Conservation (phyloP, 768 basidiomycete species). For the Lentinula detonsa region DNA sequence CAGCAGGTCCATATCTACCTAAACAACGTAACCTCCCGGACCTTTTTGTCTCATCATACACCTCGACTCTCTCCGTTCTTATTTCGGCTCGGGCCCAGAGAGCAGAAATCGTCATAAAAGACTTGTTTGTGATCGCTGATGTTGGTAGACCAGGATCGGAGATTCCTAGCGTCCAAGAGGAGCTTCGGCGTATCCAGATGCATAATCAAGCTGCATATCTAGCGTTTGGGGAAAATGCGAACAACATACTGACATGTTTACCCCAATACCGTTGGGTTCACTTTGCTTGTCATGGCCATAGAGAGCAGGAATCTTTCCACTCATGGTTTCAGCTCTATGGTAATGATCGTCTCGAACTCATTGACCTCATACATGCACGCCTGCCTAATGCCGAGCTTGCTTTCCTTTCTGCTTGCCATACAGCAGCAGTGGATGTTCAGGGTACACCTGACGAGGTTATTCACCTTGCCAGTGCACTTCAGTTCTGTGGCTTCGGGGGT, state of each 20-base stretch:
- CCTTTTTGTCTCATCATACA: constrained; percentile 23
- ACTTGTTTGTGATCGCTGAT: no score
- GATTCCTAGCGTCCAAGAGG: no score
- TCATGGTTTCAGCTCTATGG: constrained; percentile 11
- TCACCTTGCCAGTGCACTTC: constrained; percentile 28
- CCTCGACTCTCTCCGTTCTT: constrained; percentile 21
- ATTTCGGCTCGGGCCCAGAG: constrained; percentile 8
- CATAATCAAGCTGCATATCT: no score
- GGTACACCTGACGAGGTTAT: constrained; percentile 24
- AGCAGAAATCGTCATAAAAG: neutral
- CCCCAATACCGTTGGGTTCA: constrained; percentile 12
- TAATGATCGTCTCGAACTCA: neutral
- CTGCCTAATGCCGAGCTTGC: constrained; percentile 12
- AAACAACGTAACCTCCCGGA: constrained; percentile 13
- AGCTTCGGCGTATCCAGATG: no score
- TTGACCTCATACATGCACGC: constrained; percentile 3
- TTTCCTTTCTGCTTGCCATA: constrained; percentile 13
- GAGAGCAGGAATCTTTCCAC: constrained; percentile 8
- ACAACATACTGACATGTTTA: no score
- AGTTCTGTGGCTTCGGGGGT: constrained; percentile 25
- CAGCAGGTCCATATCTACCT: constrained; percentile 14
- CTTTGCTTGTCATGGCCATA: constrained; percentile 21
- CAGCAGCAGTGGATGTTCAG: constrained; percentile 9
- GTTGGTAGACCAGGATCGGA: no score
- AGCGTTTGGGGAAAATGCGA: no score